Conservation (phyloP, 768 basidiomycete species). For the Hygrophorus russula region DNA sequence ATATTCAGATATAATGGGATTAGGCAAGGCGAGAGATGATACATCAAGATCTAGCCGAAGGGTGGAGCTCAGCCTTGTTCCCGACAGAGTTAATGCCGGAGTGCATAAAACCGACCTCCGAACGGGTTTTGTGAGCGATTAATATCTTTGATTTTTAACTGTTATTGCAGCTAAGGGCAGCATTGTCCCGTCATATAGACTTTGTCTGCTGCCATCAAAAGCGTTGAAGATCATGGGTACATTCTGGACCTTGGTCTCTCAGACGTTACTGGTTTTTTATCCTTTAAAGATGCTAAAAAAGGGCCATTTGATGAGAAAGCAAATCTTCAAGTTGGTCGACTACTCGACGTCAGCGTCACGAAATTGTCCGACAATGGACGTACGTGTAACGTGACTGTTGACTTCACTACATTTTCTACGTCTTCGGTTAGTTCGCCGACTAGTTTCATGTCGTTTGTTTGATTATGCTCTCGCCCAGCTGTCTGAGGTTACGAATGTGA, state of each 20-base stretch:
- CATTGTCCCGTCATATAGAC: slow-evolving; percentile 32
- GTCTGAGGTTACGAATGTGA: slow-evolving; percentile 66
- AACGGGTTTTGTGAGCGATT: slow-evolving; percentile 55
- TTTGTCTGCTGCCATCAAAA: slow-evolving; percentile 65
- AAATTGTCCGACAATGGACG: slow-evolving; percentile 69
- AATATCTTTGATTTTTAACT: neutral
- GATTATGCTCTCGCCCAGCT: slow-evolving; percentile 29
- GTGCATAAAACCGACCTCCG: slow-evolving; percentile 70
- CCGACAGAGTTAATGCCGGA: slow-evolving; percentile 75
- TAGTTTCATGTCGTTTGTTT: slow-evolving; percentile 1
- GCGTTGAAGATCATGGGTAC: slow-evolving; percentile 92
- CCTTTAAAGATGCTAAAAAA: slow-evolving; percentile 59
- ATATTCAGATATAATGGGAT: slow-evolving; percentile 40
- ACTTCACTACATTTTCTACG: slow-evolving; percentile 34
- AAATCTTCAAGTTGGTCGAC: slow-evolving; percentile 48
- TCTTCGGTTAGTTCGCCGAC: slow-evolving; percentile 37
- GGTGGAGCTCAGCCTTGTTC: slow-evolving; percentile 77
- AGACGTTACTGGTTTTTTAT: slow-evolving; percentile 74
- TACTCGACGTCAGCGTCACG: slow-evolving; percentile 56
- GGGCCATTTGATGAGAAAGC: slow-evolving; percentile 15
- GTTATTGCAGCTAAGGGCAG: neutral
- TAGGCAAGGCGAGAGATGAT: slow-evolving; percentile 59
- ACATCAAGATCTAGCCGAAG: slow-evolving; percentile 56
- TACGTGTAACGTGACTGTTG: slow-evolving; percentile 58
- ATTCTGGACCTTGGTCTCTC: slow-evolving; percentile 75